Base-by-base conservation (phyloP, 2,329 filamentous ascomycete species). In the Cordyceps pruinosa region DNA sequence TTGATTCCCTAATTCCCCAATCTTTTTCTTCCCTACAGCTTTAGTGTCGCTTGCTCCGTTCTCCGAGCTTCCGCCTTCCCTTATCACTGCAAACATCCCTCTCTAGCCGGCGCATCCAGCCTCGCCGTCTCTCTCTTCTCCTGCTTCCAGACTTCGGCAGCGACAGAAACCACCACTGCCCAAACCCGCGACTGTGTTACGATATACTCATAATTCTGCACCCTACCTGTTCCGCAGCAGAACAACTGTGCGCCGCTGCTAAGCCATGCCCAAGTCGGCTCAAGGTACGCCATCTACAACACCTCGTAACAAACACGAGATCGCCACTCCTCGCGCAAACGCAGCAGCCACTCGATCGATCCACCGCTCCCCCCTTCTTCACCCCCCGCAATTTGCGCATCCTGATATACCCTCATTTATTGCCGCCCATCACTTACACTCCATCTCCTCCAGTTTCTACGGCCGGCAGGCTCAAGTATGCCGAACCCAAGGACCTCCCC, bases 401-500 rank as follows among this genome's bases (percentile, higher is more conserved):
- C 34, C 35, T 41, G 19, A 25, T 47, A 52, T 51, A 47, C 56
- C 25, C 30, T 25, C 41, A 51, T 23, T 37, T 5, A 41, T 10
- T 42, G 10, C 17, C n/a, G 12, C 52, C 32, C 5, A 10, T n/a
- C n/a, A 12, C 45, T 50, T 46, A 52, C 52, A 39, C 17, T 12
- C 56, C 51, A 57, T 61, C 57, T 56, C 21, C 59, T 64, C 60
- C 61, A 67, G 66, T 60, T 35, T 63, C 65, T 51, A 63, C 65
- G 25, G 68, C 72, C 37, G 77, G 76, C 46, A 74, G 73, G 54
- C 75, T 91, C 59, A 87, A 85, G 69, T 88, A 90, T 75, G 88
- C 88, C 59, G 80, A 83, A 65, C 82, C 88, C 44, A 78, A 84
- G 66, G 85, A 89, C 64, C 80, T 94, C 23, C 89, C 89, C 37